A percentile compares a stretch with the other conserved stretches of the same genome.
Conservation (phyloP, 768 basidiomycete genomes). For the Megacollybia marginata region DNA sequence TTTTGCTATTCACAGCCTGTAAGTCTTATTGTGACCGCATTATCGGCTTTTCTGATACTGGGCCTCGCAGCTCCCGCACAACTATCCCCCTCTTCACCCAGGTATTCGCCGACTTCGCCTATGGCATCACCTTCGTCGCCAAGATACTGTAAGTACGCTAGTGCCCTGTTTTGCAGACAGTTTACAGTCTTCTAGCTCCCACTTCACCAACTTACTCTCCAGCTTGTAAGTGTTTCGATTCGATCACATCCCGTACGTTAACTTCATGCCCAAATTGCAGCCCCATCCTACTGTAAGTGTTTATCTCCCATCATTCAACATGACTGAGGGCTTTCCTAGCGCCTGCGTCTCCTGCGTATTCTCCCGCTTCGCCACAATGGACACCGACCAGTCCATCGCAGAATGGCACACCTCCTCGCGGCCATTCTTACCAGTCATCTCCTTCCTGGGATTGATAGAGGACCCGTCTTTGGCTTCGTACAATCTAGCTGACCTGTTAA, state of each 20-base stretch:
- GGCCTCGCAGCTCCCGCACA: constrained; percentile 59
- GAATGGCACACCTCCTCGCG: constrained; percentile 30
- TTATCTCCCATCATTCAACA: background rate
- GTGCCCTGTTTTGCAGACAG: background rate
- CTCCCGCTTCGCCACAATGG: constrained; percentile 80
- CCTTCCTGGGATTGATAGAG: constrained; percentile 43
- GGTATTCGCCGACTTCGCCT: constrained; percentile 94
- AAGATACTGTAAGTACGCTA: constrained; percentile 67
- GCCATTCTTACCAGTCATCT: constrained; percentile 38
- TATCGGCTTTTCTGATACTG: constrained; percentile 6
- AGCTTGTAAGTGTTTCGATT: constrained; percentile 52
- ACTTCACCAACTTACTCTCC: constrained; percentile 86
- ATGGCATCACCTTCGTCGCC: constrained; percentile 84
- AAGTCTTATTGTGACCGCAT: constrained; percentile 21
- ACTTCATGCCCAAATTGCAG: constrained; percentile 28
- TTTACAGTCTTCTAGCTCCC: constrained; percentile 45
- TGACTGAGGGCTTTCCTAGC: constrained; percentile 31
- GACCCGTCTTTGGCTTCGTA: background rate
- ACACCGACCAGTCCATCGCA: constrained; percentile 76
- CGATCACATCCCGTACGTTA: background rate
- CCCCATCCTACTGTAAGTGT: constrained; percentile 72
- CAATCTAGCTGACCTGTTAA: background rate
- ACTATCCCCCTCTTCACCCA: constrained; percentile 85
- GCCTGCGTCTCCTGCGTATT: constrained; percentile 81
- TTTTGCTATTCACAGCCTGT: constrained; percentile 45